Evolutionary conservation across 2,329 filamentous ascomycete species (phyloP), one percentile per base, ranked within the genome.

Genomic region (Hymenoscyphus fraxineus): DNA sequence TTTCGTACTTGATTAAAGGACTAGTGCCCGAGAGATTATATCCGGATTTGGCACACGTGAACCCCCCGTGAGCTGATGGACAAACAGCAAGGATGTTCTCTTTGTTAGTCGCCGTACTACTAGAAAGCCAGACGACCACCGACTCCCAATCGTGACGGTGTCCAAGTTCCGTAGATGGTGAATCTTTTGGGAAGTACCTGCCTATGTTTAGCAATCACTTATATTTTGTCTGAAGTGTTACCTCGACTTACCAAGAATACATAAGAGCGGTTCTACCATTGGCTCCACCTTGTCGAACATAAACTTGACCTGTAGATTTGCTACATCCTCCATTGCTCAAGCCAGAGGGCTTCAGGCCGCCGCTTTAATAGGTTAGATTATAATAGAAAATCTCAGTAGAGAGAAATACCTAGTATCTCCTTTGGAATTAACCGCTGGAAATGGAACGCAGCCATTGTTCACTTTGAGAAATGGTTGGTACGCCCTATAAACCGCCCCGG

Each of bases 221-320:
- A 10, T 22, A 12, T 12, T 16, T 32, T 38, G 27, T 35, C 55
- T 3, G 16, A 38, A 10, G 7, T 10, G 2, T 10, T 22, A 27
- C 22, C 22, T 27, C 22, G 22, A 57, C 55, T 57, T 38, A 57
- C 55, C 55, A 57, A 57, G 55, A 57, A 27, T 57, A 57, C 55
- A 57, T 57, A 1, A 57, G 16, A 38, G 31, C 55, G 12, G 31
- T 32, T 9, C 13, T n/a, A 6, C 32, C 32, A n/a, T 27, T 27
- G 22, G 22, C 22, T 27, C 22, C 22, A 27, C 22, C 22, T 38
- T 38, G 12, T 9, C 55, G 55, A n/a, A 57, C 55, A 38, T 57
- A 57, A 38, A 57, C 35, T 13, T 57, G 55, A 2, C 55, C 55
- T 7, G 13, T 12, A 19, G 10, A 16, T 3, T 27, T 57, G 16